A percentile compares a stretch with the other conserved stretches of the same genome.
Conservation (phyloP, 2,329 filamentous ascomycete genomes). For the Xylaria sp. region DNA sequence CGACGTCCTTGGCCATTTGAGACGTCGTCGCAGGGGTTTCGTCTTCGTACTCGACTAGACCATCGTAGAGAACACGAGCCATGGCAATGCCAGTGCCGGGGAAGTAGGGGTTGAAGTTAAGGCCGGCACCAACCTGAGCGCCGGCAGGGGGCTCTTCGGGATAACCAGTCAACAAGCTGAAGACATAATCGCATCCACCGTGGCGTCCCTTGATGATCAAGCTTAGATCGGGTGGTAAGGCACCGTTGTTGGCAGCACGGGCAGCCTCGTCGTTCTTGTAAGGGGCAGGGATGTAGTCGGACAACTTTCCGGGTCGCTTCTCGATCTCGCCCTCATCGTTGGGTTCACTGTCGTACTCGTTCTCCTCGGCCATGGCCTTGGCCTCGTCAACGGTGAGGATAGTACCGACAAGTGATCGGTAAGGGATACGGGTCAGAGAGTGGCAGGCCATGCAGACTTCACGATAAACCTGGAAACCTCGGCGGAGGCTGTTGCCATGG, state of each 20-base stretch:
- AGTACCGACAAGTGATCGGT: constrained; percentile 88
- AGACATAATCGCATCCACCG: constrained; percentile 98
- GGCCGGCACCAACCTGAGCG: constrained; percentile 82
- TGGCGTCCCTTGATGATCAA: constrained; percentile 98
- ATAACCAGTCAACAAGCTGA: constrained; percentile 95
- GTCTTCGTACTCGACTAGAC: constrained; percentile 97
- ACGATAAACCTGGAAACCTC: constrained; percentile 99
- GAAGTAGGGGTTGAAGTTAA: constrained; percentile 99
- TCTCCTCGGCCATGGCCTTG: constrained; percentile 96
- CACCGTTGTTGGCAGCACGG: constrained; percentile 97
- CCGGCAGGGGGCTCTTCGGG: constrained; percentile 95
- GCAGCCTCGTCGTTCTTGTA: constrained; percentile 99
- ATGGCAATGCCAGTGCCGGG: constrained; percentile 98
- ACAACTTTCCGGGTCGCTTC: constrained; percentile 98
- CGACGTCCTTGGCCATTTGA: constrained; percentile 99
- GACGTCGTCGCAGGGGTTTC: constrained; percentile 92
- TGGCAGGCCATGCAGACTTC: constrained; percentile 99
- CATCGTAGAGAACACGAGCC: constrained; percentile 98
- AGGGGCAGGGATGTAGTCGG: constrained; percentile 92
- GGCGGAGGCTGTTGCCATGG: constrained; percentile 76
- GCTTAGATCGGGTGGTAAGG: constrained; percentile 95
- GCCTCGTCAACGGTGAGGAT: constrained; percentile 97
- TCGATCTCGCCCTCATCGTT: constrained; percentile 98
- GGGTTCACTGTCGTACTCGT: constrained; percentile 98
- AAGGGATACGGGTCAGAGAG: constrained; percentile 93